Conservation (phyloP, 1,139 yeast species). For the Taphrina confusa region DNA sequence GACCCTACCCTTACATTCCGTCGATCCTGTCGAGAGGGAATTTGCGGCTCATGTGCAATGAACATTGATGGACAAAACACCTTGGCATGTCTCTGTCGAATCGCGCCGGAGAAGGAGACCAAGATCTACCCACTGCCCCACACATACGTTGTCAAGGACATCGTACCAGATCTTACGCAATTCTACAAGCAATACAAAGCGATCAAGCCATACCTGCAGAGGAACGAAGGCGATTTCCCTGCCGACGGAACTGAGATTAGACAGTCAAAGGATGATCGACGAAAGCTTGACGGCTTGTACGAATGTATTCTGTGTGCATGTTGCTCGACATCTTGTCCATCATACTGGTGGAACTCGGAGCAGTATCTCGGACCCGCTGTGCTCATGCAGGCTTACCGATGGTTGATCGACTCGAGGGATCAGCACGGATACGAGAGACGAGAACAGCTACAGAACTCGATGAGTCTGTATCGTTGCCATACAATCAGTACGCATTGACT, state of each 20-base stretch:
- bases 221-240: slow-evolving; percentile 54
- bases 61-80: slow-evolving; percentile 97
- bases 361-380: slow-evolving; percentile 99
- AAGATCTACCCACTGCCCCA: slow-evolving; percentile 97
- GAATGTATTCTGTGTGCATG: slow-evolving; percentile 99
- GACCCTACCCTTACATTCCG: slow-evolving; percentile 94
- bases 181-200: slow-evolving; percentile 98
- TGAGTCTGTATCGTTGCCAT: slow-evolving; percentile 98
- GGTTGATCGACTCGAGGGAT: slow-evolving; percentile 97
- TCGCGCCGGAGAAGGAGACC: slow-evolving; percentile 69
- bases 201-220: slow-evolving; percentile 93
- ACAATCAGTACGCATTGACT: slow-evolving; percentile 49
- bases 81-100: slow-evolving; percentile 92
- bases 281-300: slow-evolving; percentile 92
- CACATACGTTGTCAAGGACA: slow-evolving; percentile 95
- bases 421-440: slow-evolving; percentile 79
- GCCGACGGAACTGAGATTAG: slow-evolving; percentile 95
- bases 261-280: slow-evolving; percentile 90
- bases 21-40: slow-evolving; percentile 99
- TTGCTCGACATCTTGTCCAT: slow-evolving; percentile 98
- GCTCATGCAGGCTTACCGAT: slow-evolving; percentile 97
- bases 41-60: slow-evolving; percentile 99
- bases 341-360: slow-evolving; percentile 99
- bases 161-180: slow-evolving; percentile 96
- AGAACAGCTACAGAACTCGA: slow-evolving; percentile 90